Evolutionary conservation across 495 filamentous ascomycete genomes (phyloP).

Genomic region (Penicillium malachiteum): DNA sequence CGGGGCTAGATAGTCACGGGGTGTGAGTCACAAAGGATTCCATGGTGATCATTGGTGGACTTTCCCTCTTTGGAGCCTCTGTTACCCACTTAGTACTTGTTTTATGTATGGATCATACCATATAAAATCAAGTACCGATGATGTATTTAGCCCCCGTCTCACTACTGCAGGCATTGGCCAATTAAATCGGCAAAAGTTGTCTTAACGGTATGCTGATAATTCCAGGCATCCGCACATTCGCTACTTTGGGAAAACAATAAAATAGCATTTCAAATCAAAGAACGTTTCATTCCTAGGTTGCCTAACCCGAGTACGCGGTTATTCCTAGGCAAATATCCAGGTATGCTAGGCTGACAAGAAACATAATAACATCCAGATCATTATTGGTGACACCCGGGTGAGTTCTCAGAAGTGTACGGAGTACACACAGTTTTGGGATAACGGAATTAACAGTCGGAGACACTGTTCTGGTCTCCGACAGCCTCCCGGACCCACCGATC

Average conservation of each 20-base stretch:
- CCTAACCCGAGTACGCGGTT: not conserved
- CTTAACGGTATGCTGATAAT: conserved; percentile 5
- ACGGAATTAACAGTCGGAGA: not conserved
- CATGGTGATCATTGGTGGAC: conserved; percentile 23
- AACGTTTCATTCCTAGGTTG: too few species aligned
- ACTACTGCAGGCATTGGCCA: not conserved
- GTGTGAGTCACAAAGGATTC: conserved; percentile 41
- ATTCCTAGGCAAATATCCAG: not conserved
- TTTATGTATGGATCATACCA: not conserved
- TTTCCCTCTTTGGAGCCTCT: not conserved
- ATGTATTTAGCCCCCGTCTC: conserved; percentile 2
- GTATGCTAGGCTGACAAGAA: not conserved
- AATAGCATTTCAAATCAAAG: too few species aligned
- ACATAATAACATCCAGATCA: too few species aligned
- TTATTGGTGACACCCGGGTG: too few species aligned
- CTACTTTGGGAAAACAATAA: not conserved
- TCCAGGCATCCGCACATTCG: conserved; percentile 13
- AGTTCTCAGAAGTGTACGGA: not conserved
- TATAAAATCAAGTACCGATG: not conserved
- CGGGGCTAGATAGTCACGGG: conserved; percentile 33
- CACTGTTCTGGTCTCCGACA: not conserved
- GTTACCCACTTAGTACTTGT: conserved; percentile 8
- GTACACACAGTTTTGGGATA: not conserved
- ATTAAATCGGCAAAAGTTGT: not conserved
- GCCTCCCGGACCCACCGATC: conserved; percentile 25